phyloP scores from a whole-genome alignment of 768 basidiomycete species.

The Collybiopsis confluens region DNA sequence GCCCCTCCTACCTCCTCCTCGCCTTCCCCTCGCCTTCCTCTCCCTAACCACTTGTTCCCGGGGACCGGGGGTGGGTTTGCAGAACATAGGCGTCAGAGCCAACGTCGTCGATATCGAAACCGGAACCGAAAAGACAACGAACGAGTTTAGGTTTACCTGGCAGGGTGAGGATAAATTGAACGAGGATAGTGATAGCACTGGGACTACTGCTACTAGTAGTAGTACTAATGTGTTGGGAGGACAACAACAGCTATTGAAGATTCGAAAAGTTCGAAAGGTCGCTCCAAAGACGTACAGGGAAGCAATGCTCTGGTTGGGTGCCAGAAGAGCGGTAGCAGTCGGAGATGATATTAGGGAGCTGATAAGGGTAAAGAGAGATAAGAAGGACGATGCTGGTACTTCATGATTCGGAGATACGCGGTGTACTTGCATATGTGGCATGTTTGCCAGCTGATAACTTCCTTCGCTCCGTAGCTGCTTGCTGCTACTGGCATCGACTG shows the following conservation, averaged over 20 bases:
- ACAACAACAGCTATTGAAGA: slow-evolving; percentile 25
- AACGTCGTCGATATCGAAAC: slow-evolving; percentile 68
- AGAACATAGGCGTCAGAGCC: slow-evolving; percentile 73
- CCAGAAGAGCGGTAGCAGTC: slow-evolving; percentile 64
- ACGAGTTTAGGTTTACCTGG: slow-evolving; percentile 78
- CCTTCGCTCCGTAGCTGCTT: too few species aligned
- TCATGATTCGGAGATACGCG: too few species aligned
- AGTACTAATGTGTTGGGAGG: slow-evolving; percentile 57
- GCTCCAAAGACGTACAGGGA: slow-evolving; percentile 75
- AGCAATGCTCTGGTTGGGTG: slow-evolving; percentile 84
- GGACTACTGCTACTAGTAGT: too few species aligned
- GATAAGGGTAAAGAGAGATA: background rate
- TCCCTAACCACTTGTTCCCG: slow-evolving; percentile 8
- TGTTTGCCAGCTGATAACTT: too few species aligned
- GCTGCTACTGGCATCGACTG: too few species aligned
- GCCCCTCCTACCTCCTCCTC: too few species aligned
- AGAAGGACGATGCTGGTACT: too few species aligned
- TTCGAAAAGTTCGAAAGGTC: slow-evolving; percentile 37
- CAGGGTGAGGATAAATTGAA: slow-evolving; percentile 34
- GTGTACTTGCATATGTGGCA: too few species aligned
- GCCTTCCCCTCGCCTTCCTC: too few species aligned
- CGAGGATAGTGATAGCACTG: too few species aligned
- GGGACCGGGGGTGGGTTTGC: background rate
- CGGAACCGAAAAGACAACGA: slow-evolving; percentile 61
- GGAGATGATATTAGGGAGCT: slow-evolving; percentile 57